A percentile compares a stretch with the other conserved stretches of the same genome.
Evolutionary conservation across 805 yeast species (phyloP).

Genomic region (Barnettozyma botsteinii): DNA sequence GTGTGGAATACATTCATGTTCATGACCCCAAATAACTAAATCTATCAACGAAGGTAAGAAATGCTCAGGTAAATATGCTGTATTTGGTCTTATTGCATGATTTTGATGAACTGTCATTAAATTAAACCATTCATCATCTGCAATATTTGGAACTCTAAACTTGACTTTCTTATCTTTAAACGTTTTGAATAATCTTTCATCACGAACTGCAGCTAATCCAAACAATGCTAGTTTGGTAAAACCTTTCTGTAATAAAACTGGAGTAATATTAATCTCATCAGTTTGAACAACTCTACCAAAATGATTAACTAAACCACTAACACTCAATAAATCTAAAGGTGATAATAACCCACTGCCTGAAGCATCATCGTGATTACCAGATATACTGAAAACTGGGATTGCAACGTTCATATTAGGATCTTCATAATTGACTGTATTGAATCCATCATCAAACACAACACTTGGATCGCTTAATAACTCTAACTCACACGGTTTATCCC

Average conservation of each 20-base stretch:
- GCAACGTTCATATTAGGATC: conserved; percentile 88
- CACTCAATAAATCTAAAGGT: conserved; percentile 80
- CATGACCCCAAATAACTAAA: conserved; percentile 94
- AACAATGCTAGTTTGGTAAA: conserved; percentile 75
- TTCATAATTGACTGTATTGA: conserved; percentile 75
- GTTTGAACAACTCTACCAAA: conserved; percentile 78
- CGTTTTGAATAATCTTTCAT: conserved; percentile 78
- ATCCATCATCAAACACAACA: conserved; percentile 53
- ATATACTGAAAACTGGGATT: conserved; percentile 84
- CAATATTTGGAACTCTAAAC: conserved; percentile 62
- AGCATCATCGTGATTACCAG: conserved; percentile 96
- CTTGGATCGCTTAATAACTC: conserved; percentile 79
- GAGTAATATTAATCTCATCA: conserved; percentile 68
- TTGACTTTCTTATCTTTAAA: conserved; percentile 76
- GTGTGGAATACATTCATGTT: conserved; percentile 84
- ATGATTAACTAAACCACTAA: conserved; percentile 80
- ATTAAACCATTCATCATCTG: conserved; percentile 70
- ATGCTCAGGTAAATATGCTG: conserved; percentile 78
- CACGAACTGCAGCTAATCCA: conserved; percentile 85
- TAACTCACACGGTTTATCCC: conserved; percentile 82
- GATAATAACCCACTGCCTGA: conserved; percentile 79
- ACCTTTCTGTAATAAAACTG: conserved; percentile 80
- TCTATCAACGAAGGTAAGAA: conserved; percentile 79
- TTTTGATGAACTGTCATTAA: conserved; percentile 89
- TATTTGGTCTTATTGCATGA: conserved; percentile 73